These are phyloP conservation scores for Quercus bicolor DNA, from an alignment of 306 rosid genomes.

Conservation along the genomic window DNA sequence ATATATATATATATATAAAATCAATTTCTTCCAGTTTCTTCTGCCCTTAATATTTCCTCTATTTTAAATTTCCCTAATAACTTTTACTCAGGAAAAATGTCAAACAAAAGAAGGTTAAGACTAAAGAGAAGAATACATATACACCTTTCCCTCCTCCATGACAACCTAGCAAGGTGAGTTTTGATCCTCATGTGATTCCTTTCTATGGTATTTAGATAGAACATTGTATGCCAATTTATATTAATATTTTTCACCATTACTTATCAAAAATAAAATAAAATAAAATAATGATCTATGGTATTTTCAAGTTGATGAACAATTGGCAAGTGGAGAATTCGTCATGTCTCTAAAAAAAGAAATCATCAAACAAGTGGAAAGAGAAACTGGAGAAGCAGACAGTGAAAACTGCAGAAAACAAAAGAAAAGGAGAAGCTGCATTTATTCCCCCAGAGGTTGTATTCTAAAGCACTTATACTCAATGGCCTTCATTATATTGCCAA, in stretches of 20 bases:
- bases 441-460: too few relatives aligned
- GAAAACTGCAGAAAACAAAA: slow-evolving; percentile 75
- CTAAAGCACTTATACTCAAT: neutral
- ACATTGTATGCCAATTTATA: too few relatives aligned
- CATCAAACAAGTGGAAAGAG: slow-evolving; percentile 86
- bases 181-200: neutral
- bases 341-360: slow-evolving; percentile 63
- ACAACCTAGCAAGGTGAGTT: slow-evolving; percentile 76
- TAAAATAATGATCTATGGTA: neutral
- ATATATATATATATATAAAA: neutral
- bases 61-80: neutral
- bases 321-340: slow-evolving; percentile 89
- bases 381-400: slow-evolving; percentile 71
- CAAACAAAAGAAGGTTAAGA: slow-evolving; percentile 62
- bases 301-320: slow-evolving; percentile 72
- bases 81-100: slow-evolving; percentile 70
- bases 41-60: neutral
- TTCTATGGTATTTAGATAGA: neutral
- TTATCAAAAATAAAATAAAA: slow-evolving; percentile 1
- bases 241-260: neutral
- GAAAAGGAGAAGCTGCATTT: slow-evolving; percentile 59
- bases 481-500: too few relatives aligned
- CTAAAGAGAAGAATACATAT: slow-evolving; percentile 47
- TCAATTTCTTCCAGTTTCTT: neutral
- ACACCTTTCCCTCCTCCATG: slow-evolving; percentile 65